Evolutionary conservation across 1,284 basidiomycete species (phyloP), one percentile per base, ranked within the genome.

Genomic region (Vanrija pseudolonga): DNA sequence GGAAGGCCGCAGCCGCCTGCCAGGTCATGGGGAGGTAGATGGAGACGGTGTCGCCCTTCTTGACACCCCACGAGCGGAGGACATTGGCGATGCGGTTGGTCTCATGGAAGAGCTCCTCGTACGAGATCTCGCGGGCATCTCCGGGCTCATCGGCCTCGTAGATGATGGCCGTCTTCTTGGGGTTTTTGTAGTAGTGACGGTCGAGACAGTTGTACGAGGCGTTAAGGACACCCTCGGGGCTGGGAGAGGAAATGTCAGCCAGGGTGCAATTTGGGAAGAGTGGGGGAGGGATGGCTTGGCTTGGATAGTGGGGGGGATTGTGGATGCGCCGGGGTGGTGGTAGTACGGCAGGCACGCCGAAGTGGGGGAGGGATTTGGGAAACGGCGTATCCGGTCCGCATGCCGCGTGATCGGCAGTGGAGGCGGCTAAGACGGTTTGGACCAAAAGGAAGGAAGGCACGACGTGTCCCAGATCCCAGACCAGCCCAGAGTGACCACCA

Each of bases 201-300:
- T 98, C 96, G 55, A 98, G 89, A 72, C 92, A 96, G 80, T 98
- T 98, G 83, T 98, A 98, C 9, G 90, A 85, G 3, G 89, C 95
- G 71, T 93, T 93, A 60, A 94, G 78, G 6, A 80, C 86, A 43
- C 90, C 90, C 69, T 93, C 89, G 22, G 88, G 88, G 82, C 75
- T 77, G 61, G 23, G 7, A n/a, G 23, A n/a, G 18, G 40, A 19
- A 43, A 36, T 43, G 45, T 57, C 45, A 56, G 53, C 51, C 14
- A 19, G 32, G 32, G 24, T 26, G 4, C 9, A 4, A 26, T 26
- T 26, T n/a, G n/a, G n/a, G 24, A 5, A 26, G 24, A 26, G 24
- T 26, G 24, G 24, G 24, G 24, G 24, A 26, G 24, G 24, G 4
- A 9, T 4, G 24, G 28, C 12, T 7, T 7, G 28, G 12, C 2